Evolutionary conservation across 179 eudicot genomes (phyloP).

Genomic region (Silene noctiflora): DNA sequence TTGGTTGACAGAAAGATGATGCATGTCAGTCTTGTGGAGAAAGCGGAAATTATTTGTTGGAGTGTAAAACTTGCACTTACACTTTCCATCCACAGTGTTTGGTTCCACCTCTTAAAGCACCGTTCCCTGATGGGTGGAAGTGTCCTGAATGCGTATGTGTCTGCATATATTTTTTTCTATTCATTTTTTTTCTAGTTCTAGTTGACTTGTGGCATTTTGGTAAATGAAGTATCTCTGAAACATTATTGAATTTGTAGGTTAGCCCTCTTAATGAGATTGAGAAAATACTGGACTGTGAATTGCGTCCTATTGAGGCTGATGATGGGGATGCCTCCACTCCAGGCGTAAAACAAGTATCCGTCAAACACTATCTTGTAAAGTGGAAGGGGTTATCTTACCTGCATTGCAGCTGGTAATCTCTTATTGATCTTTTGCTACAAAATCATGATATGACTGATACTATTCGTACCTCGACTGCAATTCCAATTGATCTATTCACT

Average conservation of each 20-base stretch:
- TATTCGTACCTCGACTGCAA: constrained; percentile 1
- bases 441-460: neutral
- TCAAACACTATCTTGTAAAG: constrained; percentile 88
- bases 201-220: neutral
- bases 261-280: constrained; percentile 86
- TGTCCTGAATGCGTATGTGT: constrained; percentile 94
- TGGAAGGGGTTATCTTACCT: constrained; percentile 96
- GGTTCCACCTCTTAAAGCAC: constrained; percentile 68
- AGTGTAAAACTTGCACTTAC: constrained; percentile 81
- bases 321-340: constrained; percentile 61
- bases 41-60: constrained; percentile 43
- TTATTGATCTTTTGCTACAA: neutral
- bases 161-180: constrained; percentile 3
- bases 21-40: constrained; percentile 71
- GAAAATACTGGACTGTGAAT: constrained; percentile 81
- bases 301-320: constrained; percentile 65
- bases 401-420: constrained; percentile 84
- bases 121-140: constrained; percentile 72
- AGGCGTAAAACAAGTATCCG: constrained; percentile 66
- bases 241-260: constrained; percentile 51
- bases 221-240: constrained; percentile 21
- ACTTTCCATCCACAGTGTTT: constrained; percentile 88
- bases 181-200: neutral
- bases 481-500: neutral
- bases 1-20: constrained; percentile 59